Percentiles rank a stretch among this genome's conserved stretches.
phyloP scores from a whole-genome alignment of 371 early-diverging fungal species.

The Rhizopus sp. region DNA sequence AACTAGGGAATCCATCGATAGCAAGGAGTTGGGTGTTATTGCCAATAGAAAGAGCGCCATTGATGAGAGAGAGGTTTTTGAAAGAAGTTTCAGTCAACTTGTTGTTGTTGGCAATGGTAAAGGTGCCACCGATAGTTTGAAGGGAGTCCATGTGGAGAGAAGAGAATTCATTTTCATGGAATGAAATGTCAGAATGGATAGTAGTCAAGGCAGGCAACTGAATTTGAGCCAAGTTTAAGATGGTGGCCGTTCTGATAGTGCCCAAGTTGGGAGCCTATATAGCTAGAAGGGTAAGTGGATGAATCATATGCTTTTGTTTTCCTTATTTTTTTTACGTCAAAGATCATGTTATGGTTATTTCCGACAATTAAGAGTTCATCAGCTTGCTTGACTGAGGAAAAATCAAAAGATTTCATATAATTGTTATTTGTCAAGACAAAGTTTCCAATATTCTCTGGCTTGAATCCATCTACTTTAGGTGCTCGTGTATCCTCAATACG shows the following conservation, averaged over 20 bases:
- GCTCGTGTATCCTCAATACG: constrained; percentile 52
- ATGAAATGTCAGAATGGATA: constrained; percentile 44
- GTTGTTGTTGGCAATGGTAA: constrained; percentile 57
- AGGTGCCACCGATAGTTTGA: constrained; percentile 49
- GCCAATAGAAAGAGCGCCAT: constrained; percentile 61
- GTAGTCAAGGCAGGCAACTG: constrained; percentile 35
- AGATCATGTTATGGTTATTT: constrained; percentile 34
- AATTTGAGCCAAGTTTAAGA: constrained; percentile 45
- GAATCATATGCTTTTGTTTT: neutral
- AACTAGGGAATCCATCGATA: constrained; percentile 52
- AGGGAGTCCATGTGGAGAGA: constrained; percentile 38
- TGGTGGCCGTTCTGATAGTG: constrained; percentile 35
- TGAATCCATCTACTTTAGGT: constrained; percentile 44
- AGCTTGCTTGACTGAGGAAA: constrained; percentile 36
- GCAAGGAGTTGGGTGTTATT: constrained; percentile 54
- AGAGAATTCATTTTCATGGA: constrained; percentile 56
- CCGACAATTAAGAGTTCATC: constrained; percentile 46
- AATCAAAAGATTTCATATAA: constrained; percentile 49
- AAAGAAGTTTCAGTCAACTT: constrained; percentile 50
- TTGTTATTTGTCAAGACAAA: constrained; percentile 54
- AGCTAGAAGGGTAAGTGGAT: constrained; percentile 1
- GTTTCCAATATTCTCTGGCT: constrained; percentile 31
- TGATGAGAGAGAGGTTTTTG: constrained; percentile 43
- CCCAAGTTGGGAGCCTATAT: constrained; percentile 38
- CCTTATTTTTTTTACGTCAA: constrained; percentile 20